Percentiles rank a stretch among this genome's conserved stretches.
These are phyloP conservation scores for Gillenia trifoliata DNA, from an alignment of 306 rosid genomes.

Conservation along the genomic window DNA sequence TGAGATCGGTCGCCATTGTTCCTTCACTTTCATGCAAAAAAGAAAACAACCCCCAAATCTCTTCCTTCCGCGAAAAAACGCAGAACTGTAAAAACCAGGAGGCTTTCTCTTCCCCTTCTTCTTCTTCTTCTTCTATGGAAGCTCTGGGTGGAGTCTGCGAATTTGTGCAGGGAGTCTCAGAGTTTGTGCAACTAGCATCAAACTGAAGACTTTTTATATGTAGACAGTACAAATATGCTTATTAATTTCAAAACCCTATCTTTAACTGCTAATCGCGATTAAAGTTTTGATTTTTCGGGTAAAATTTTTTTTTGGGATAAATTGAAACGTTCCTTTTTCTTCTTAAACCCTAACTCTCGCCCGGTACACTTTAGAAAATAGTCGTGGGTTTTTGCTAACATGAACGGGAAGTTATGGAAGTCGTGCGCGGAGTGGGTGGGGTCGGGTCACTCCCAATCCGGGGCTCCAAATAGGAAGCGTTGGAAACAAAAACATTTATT, in stretches of 20 bases:
- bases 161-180: slow-evolving; percentile 17
- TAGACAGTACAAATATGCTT: slow-evolving; percentile 14
- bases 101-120: slow-evolving; percentile 1
- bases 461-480: neutral
- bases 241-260: slow-evolving; percentile 34
- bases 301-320: too few relatives aligned
- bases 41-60: neutral
- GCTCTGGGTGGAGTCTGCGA: neutral
- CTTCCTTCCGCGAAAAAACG: neutral
- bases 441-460: neutral
- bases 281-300: neutral
- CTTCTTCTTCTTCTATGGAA: neutral
- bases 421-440: neutral
- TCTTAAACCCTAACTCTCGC: slow-evolving; percentile 29
- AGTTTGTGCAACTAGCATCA: slow-evolving; percentile 10
- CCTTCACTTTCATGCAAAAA: slow-evolving; percentile 29
- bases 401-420: neutral
- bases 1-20: slow-evolving; percentile 64
- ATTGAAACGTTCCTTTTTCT: neutral
- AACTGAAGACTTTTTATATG: neutral
- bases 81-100: neutral
- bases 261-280: neutral
- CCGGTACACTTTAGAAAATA: neutral
- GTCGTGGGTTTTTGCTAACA: neutral
- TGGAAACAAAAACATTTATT: too few relatives aligned